A percentile compares a stretch with the other conserved stretches of the same genome.
Conservation (phyloP, 192 early-diverging fungal species). For the Backusella tarrabulga region DNA sequence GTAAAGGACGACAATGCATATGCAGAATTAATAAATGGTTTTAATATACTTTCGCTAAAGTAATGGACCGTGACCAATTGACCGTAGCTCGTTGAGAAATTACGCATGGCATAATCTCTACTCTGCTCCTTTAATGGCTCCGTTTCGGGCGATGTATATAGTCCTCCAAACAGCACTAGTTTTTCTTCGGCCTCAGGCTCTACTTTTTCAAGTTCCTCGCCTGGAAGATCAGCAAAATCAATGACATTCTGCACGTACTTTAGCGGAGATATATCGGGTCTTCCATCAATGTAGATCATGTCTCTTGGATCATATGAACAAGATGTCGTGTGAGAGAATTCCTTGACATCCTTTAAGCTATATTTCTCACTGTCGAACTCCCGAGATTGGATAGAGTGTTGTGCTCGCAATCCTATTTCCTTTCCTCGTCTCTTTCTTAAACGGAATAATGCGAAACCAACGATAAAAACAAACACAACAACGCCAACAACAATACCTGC, state of each 20-base stretch:
- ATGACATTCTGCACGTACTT: neutral
- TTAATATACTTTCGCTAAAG: neutral
- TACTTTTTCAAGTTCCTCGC: neutral
- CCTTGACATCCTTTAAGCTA: neutral
- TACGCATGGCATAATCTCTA: neutral
- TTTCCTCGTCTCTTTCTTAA: neutral
- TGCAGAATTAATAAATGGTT: neutral
- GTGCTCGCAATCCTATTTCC: neutral
- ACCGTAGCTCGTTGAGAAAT: neutral
- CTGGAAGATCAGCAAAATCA: neutral
- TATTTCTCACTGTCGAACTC: neutral
- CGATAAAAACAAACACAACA: neutral
- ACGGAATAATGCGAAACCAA: neutral
- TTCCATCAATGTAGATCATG: neutral
- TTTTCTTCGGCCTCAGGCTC: neutral
- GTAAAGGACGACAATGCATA: neutral
- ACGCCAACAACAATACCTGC: neutral
- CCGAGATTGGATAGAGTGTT: neutral
- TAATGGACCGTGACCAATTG: neutral
- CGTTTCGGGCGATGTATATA: neutral
- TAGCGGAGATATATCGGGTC: conserved; percentile 2
- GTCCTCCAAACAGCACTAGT: neutral
- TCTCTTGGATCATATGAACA: neutral
- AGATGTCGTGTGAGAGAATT: neutral
- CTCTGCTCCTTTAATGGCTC: neutral